Evolutionary conservation across 2,329 filamentous ascomycete species (phyloP).

Genomic region (Didymella sp.): DNA sequence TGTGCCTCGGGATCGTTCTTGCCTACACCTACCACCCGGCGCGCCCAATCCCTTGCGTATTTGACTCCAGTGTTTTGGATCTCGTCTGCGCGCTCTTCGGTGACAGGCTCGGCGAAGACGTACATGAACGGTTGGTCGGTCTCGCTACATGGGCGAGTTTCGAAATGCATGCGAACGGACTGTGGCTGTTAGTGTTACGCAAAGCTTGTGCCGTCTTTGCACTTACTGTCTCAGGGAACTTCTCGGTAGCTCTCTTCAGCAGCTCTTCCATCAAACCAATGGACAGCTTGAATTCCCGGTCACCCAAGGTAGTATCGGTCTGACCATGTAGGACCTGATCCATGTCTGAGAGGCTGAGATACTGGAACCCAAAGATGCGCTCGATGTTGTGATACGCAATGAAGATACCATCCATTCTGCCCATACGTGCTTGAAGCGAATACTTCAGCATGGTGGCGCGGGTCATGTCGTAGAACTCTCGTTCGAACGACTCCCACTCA

Average conservation of each 20-base stretch:
- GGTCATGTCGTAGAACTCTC: conserved; percentile 97
- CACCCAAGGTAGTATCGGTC: conserved; percentile 69
- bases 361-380: conserved; percentile 97
- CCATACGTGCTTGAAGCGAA: conserved; percentile 94
- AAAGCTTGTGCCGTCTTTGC: no score
- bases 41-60: conserved; percentile 73
- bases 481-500: conserved; percentile 88
- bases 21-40: conserved; percentile 59
- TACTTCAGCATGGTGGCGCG: conserved; percentile 95
- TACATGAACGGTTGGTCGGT: conserved; percentile 74
- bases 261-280: conserved; percentile 79
- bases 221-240: conserved; percentile 70
- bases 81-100: conserved; percentile 70
- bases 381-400: conserved; percentile 95
- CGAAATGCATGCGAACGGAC: conserved; percentile 81
- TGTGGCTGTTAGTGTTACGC: conserved; percentile 33
- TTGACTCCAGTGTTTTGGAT: conserved; percentile 75
- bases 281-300: conserved; percentile 85
- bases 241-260: conserved; percentile 74
- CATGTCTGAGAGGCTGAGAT: conserved; percentile 85
- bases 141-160: conserved; percentile 65
- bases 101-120: conserved; percentile 86
- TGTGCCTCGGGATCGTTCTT: conserved; percentile 40
- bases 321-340: conserved; percentile 89
- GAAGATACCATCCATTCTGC: conserved; percentile 98